These are phyloP conservation scores for Fraxinus excelsior DNA, from an alignment of 257 asterid species.

Conservation along the genomic window DNA sequence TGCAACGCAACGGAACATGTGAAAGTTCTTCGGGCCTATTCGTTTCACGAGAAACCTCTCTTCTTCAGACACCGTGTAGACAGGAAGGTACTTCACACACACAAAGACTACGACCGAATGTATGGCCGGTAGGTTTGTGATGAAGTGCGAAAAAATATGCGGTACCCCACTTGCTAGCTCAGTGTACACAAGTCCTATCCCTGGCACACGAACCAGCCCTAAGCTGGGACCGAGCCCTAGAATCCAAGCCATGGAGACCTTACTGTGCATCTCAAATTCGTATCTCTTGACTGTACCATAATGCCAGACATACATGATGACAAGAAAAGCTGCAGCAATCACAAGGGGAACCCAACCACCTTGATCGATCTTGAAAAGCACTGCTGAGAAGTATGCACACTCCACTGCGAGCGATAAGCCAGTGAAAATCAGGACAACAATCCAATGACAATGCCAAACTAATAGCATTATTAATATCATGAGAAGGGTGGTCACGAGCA, in stretches of 20 bases:
- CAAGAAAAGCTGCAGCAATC: constrained; percentile 77
- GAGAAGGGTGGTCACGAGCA: constrained; percentile 91
- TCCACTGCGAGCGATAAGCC: constrained; percentile 70
- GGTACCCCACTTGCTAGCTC: constrained; percentile 99
- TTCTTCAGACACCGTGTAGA: constrained; percentile 88
- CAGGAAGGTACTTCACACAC: constrained; percentile 93
- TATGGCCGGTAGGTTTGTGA: constrained; percentile 86
- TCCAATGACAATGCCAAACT: constrained; percentile 98
- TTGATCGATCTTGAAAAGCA: constrained; percentile 80
- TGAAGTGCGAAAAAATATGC: constrained; percentile 90
- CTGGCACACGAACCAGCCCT: constrained; percentile 97
- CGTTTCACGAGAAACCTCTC: constrained; percentile 89
- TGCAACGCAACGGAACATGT: constrained; percentile 95
- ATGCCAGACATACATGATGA: constrained; percentile 95
- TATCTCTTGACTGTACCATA: constrained; percentile 84
- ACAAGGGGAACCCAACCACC: constrained; percentile 99
- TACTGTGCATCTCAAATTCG: constrained; percentile 94
- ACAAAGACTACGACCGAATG: constrained; percentile 87
- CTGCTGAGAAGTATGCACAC: constrained; percentile 83
- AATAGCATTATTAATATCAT: constrained; percentile 86
- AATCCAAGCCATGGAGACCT: constrained; percentile 95
- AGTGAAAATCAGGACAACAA: constrained; percentile 73
- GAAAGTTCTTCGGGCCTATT: constrained; percentile 88
- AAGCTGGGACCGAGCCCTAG: constrained; percentile 94
- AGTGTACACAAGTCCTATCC: constrained; percentile 92